Evolutionary conservation across 345 rosid genomes (phyloP).

Genomic region (Citrus hindsii): DNA sequence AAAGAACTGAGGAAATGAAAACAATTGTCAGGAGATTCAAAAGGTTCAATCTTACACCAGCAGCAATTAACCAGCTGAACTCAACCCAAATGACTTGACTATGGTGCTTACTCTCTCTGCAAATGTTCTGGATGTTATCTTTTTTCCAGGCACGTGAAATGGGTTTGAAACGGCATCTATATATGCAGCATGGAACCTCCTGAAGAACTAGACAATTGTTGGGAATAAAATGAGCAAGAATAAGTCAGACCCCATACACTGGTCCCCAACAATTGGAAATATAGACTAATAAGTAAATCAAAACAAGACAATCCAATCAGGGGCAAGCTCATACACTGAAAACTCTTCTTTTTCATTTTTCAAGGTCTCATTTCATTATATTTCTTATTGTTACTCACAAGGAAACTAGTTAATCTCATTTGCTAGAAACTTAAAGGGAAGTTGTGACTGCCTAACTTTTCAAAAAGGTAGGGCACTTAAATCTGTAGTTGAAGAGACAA

Average conservation of each 20-base stretch:
- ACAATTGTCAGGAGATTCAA: neutral
- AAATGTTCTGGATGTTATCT: constrained; percentile 81
- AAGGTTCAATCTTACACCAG: constrained; percentile 8
- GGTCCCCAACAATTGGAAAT: neutral
- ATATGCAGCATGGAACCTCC: constrained; percentile 93
- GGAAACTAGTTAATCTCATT: neutral
- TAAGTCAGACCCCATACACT: constrained; percentile 1
- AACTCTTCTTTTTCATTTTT: neutral
- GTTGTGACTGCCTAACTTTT: neutral
- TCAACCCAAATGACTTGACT: constrained; percentile 76
- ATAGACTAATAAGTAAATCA: neutral
- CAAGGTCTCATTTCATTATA: neutral
- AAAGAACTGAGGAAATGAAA: neutral
- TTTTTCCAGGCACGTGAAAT: constrained; percentile 92
- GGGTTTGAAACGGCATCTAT: constrained; percentile 96
- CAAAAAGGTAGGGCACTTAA: neutral
- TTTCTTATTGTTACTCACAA: neutral
- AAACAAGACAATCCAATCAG: neutral
- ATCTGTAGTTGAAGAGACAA: neutral
- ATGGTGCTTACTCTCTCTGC: constrained; percentile 80
- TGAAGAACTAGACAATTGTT: constrained; percentile 51
- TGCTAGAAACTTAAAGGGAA: neutral
- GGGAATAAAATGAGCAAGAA: neutral
- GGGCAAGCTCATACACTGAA: neutral
- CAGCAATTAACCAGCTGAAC: constrained; percentile 42